A percentile compares a stretch with the other conserved stretches of the same genome.
These are phyloP conservation scores for Rubia peregrina DNA, from an alignment of 305 asterid species.

Conservation along the genomic window DNA sequence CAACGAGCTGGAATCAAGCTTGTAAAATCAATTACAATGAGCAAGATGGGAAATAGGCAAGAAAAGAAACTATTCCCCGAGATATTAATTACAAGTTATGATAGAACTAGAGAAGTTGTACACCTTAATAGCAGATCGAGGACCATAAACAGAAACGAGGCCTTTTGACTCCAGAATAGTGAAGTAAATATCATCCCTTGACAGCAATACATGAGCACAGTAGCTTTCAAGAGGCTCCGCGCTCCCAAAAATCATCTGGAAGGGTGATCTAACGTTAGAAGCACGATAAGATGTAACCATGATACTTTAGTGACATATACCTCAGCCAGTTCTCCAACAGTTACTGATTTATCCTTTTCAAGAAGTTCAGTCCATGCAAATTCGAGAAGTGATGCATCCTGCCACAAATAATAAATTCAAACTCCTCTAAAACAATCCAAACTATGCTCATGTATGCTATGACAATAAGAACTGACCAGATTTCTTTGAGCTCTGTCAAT, in stretches of 20 bases:
- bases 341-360: constrained; percentile 60
- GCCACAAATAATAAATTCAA: constrained; percentile 15
- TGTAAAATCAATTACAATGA: not conserved
- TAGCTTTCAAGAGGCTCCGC: constrained; percentile 88
- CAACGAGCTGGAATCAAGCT: not conserved
- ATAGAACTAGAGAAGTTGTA: constrained; percentile 9
- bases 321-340: constrained; percentile 83
- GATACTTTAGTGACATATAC: constrained; percentile 33
- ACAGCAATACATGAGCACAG: constrained; percentile 73
- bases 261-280: constrained; percentile 37
- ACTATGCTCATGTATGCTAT: constrained; percentile 14
- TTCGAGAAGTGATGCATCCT: constrained; percentile 87
- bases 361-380: constrained; percentile 95
- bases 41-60: not conserved
- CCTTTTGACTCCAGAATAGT: constrained; percentile 58
- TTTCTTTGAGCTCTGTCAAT: constrained; percentile 62
- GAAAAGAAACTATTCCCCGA: not conserved
- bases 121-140: constrained; percentile 78
- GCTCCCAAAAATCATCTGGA: constrained; percentile 96
- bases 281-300: constrained; percentile 21
- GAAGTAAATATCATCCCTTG: constrained; percentile 74
- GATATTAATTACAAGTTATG: not conserved
- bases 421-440: constrained; percentile 12
- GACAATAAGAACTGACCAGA: constrained; percentile 51
- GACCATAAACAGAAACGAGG: constrained; percentile 64